phyloP scores from a whole-genome alignment of 495 filamentous ascomycete species.

The Neurospora pannonica region DNA sequence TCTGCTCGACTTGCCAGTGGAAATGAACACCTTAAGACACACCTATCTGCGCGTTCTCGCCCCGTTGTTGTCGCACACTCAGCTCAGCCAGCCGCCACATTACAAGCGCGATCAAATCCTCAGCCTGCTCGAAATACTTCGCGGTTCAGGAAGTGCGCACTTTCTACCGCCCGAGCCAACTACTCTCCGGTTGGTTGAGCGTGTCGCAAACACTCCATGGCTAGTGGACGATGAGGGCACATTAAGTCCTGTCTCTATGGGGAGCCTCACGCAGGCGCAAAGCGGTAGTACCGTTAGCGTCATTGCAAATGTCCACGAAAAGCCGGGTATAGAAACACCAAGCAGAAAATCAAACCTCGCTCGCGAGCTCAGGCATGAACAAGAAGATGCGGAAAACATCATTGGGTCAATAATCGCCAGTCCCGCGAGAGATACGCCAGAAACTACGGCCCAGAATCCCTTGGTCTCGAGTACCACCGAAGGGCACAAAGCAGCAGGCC shows the following conservation, averaged over 20 bases:
- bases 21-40: slow-evolving; percentile 71
- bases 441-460: not conserved
- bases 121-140: slow-evolving; percentile 61
- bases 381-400: slow-evolving; percentile 4
- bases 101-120: slow-evolving; percentile 88
- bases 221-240: slow-evolving; percentile 42
- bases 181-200: slow-evolving; percentile 69
- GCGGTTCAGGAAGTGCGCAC: slow-evolving; percentile 54
- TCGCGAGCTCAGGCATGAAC: slow-evolving; percentile 4
- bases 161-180: slow-evolving; percentile 90
- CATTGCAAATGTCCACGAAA: slow-evolving; percentile 67
- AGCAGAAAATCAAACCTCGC: slow-evolving; percentile 46
- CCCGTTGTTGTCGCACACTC: slow-evolving; percentile 82
- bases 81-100: slow-evolving; percentile 71
- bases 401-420: not conserved
- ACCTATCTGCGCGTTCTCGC: slow-evolving; percentile 97
- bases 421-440: not conserved
- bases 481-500: not conserved
- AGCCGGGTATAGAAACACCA: slow-evolving; percentile 76
- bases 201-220: slow-evolving; percentile 81
- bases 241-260: slow-evolving; percentile 29
- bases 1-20: slow-evolving; percentile 80
- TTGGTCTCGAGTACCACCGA: slow-evolving; percentile 1
- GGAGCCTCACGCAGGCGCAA: slow-evolving; percentile 37
- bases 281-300: slow-evolving; percentile 56